Evolutionary conservation across 345 rosid species (phyloP).

Genomic region (Lumnitzera littorea): DNA sequence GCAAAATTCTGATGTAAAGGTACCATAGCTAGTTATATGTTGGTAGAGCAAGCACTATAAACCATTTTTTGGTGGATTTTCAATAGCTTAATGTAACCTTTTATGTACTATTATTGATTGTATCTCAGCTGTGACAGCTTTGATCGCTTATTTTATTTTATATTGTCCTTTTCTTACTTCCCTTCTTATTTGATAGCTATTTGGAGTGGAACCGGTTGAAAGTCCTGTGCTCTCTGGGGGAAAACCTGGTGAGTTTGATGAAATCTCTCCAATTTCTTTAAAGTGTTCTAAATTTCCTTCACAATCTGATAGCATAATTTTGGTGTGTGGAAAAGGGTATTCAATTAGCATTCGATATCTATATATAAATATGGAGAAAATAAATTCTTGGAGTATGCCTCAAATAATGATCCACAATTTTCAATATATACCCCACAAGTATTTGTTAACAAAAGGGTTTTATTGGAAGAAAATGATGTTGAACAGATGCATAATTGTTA

Average conservation of each 20-base stretch:
- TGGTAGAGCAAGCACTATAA: background rate
- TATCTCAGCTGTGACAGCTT: background rate
- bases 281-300: too few relatives aligned
- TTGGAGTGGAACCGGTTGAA: slow-evolving; percentile 84
- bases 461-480: too few relatives aligned
- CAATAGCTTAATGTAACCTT: background rate
- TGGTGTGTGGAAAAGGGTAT: too few relatives aligned
- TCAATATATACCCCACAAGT: too few relatives aligned
- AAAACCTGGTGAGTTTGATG: slow-evolving; percentile 59
- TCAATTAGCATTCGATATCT: too few relatives aligned
- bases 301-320: too few relatives aligned
- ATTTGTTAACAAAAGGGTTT: too few relatives aligned
- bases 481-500: too few relatives aligned
- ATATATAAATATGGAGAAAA: too few relatives aligned
- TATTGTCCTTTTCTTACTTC: slow-evolving; percentile 3
- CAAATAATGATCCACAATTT: too few relatives aligned
- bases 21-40: slow-evolving; percentile 12
- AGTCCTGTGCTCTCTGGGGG: slow-evolving; percentile 79
- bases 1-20: slow-evolving; percentile 69
- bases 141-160: background rate
- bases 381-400: too few relatives aligned
- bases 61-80: background rate
- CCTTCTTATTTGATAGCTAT: slow-evolving; percentile 36
- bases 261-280: background rate
- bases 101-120: background rate